phyloP scores from a whole-genome alignment of 495 filamentous ascomycete species.

The Penicillium parvum region DNA sequence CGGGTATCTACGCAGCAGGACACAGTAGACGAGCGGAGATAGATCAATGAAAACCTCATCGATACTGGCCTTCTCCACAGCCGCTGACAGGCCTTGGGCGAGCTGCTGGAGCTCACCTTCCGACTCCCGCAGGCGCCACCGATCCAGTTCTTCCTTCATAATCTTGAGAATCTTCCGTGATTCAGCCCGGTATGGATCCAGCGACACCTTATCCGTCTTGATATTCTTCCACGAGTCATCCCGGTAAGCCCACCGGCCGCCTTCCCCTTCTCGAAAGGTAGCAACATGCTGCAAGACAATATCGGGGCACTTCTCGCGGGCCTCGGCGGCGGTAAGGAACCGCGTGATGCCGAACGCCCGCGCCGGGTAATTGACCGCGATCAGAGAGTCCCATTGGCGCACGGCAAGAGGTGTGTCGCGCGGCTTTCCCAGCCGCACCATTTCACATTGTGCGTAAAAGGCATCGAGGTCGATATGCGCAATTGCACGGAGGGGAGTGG shows the following conservation, averaged over 20 bases:
- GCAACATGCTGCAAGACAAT: conserved; percentile 89
- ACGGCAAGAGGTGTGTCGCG: conserved; percentile 82
- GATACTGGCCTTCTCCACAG: conserved; percentile 86
- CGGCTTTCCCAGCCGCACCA: conserved; percentile 71
- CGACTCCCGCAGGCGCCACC: conserved; percentile 21
- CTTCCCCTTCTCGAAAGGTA: conserved; percentile 89
- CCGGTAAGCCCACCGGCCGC: conserved; percentile 79
- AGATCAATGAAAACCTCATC: conserved; percentile 92
- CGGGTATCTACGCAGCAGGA: conserved; percentile 73
- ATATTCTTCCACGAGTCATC: conserved; percentile 72
- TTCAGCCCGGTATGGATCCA: conserved; percentile 88
- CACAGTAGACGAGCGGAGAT: conserved; percentile 70
- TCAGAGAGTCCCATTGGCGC: conserved; percentile 75
- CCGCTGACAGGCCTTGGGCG: conserved; percentile 46
- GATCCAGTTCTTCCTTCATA: conserved; percentile 68
- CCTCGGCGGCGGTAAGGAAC: conserved; percentile 70
- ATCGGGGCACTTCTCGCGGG: conserved; percentile 81
- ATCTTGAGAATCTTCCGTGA: conserved; percentile 74
- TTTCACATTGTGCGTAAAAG: conserved; percentile 97
- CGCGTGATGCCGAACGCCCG: conserved; percentile 72
- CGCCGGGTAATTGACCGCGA: conserved; percentile 94
- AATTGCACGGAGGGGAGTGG: conserved; percentile 77
- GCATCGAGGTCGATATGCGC: conserved; percentile 95
- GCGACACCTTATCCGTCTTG: conserved; percentile 81
- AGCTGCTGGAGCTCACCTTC: conserved; percentile 36